Conservation (phyloP, 805 yeast genomes). For the Saccharomyces eubayanus region DNA sequence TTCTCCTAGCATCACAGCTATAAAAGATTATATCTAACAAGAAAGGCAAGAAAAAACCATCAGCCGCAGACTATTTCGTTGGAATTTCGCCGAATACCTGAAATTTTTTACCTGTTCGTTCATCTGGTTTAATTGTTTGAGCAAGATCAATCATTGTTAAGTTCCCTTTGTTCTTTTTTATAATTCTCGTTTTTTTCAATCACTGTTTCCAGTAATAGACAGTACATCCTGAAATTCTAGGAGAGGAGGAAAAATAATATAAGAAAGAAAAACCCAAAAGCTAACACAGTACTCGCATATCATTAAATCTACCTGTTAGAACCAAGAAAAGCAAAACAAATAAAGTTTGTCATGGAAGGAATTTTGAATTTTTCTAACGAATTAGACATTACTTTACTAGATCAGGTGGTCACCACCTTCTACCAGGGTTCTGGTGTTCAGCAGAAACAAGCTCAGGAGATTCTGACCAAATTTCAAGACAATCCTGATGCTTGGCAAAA, state of each 20-base stretch:
- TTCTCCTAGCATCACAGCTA: neutral
- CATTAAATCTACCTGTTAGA: neutral
- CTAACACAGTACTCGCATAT: neutral
- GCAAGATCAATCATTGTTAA: neutral
- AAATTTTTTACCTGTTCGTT: neutral
- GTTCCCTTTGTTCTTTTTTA: neutral
- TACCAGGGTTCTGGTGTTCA: constrained; percentile 65
- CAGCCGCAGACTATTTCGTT: neutral
- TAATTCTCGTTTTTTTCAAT: neutral
- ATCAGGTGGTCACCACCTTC: constrained; percentile 76
- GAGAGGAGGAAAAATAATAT: neutral
- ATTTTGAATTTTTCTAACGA: constrained; percentile 81
- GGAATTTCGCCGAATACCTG: neutral
- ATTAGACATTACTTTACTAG: constrained; percentile 70
- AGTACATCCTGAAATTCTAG: neutral
- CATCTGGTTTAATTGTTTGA: neutral
- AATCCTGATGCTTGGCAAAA: constrained; percentile 94
- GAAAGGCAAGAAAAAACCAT: neutral
- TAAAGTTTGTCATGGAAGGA: constrained; percentile 53
- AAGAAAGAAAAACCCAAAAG: neutral
- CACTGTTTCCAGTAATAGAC: neutral
- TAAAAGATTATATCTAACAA: neutral
- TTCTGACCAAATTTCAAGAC: constrained; percentile 77
- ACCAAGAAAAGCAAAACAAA: neutral
- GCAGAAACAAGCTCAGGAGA: constrained; percentile 62